Evolutionary conservation across 176 grass and related monocot genomes (phyloP), one percentile per base, ranked within the genome.

Genomic region (Raddia guianensis): DNA sequence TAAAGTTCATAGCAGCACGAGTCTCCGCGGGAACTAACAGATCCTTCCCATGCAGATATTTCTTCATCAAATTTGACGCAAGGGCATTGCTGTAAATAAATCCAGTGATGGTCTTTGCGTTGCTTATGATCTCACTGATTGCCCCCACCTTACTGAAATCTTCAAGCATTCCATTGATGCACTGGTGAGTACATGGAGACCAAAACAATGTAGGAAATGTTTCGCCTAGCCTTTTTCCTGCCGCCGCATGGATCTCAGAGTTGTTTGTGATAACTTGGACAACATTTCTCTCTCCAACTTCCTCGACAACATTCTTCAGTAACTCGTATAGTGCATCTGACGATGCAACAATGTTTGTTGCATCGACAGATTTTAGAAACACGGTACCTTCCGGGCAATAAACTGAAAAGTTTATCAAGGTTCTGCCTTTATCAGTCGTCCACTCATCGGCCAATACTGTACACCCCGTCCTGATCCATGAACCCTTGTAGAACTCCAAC

Each of bases 121-220:
- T 92, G 74, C 87, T 77, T 13, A 98, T 88, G 79, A 94, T 85
- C 84, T 94, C 92, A 50, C 75, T 87, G 84, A 94, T 87, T 11
- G 78, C 74, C 21, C 49, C 75, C 12, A 87, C 68, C 84, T 91
- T 91, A 66, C 90, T 83, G 40, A 98, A 87, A 87, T 93, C 95
- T 76, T 98, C 90, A 4, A 98, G 90, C 76, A 98, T 98, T 16
- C 63, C 95, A 56, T 98, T 82, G n/a, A 98, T 89, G 84, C 86
- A 93, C 45, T 71, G 84, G 72, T 89, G 94, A 86, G 86, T 77
- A 51, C 95, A 98, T 0, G 88, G 80, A 12, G 88, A 93, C 95
- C 95, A 98, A 82, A 98, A 98, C 71, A 98, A 55, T 12, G 95
- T 98, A 59, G 95, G 95, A 56, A 91, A 94, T 49, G 86, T 83